Evolutionary conservation across 169 alveolate species (phyloP).

Genomic region (Sarcocystis neurona): DNA sequence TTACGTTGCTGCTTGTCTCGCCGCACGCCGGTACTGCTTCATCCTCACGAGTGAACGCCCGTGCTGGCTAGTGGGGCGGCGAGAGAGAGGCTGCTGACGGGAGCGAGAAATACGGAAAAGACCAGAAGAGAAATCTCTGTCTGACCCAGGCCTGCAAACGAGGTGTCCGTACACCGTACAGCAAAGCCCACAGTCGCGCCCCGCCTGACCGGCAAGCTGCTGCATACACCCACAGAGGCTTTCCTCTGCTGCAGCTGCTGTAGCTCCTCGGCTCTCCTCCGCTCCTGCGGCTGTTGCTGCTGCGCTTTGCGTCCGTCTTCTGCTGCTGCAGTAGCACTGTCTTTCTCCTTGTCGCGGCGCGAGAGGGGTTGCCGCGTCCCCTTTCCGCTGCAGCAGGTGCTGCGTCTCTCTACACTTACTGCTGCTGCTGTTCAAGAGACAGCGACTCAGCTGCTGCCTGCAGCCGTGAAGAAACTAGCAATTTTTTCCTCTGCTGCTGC

Average conservation of each 20-base stretch:
- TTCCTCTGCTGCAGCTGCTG: conserved; percentile 33
- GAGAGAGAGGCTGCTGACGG: conserved; percentile 45
- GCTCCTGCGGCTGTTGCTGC: conserved; percentile 18
- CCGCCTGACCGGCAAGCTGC: conserved; percentile 30
- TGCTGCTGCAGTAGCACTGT: background rate
- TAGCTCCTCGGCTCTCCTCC: conserved; percentile 1
- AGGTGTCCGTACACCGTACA: conserved; percentile 17
- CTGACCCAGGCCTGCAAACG: conserved; percentile 2
- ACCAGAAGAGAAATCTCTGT: background rate
- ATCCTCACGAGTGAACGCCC: conserved; percentile 38
- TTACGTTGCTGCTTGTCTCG: conserved; percentile 16
- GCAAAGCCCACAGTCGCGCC: conserved; percentile 38
- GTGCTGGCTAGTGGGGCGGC: conserved; percentile 19
- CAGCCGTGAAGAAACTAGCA: too few species aligned
- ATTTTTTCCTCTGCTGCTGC: too few species aligned
- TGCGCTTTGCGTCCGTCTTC: too few species aligned
- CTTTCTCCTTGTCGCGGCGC: background rate
- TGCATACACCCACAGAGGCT: conserved; percentile 35
- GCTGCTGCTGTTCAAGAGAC: too few species aligned
- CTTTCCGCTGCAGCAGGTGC: background rate
- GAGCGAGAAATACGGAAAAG: background rate
- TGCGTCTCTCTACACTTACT: conserved; percentile 20
- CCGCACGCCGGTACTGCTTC: conserved; percentile 37
- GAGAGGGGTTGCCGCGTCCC: background rate
- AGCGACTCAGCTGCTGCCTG: too few species aligned